Conservation (phyloP, 116 monocot genomes). For the Phalaenopsis hybrid region DNA sequence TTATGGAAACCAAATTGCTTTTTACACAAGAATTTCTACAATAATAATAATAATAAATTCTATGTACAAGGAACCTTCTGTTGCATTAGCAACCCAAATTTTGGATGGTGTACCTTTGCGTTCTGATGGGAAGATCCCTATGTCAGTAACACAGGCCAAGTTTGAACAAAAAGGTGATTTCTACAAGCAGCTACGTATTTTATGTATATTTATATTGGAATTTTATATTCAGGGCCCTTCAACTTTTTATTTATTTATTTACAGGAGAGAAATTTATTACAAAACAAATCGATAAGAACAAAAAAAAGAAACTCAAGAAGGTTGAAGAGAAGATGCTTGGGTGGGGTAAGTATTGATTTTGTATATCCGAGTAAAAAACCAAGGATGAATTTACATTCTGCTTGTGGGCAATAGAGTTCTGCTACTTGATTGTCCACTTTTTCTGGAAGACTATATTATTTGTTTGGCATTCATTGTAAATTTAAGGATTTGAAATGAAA, state of each 20-base stretch:
- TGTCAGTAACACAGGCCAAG: constrained; percentile 79
- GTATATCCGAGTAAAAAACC: neutral
- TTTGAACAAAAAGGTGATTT: constrained; percentile 93
- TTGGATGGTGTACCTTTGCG: constrained; percentile 85
- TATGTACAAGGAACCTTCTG: constrained; percentile 78
- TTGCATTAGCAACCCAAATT: constrained; percentile 80
- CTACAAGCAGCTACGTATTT: neutral
- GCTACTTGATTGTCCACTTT: neutral
- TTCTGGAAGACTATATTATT: neutral
- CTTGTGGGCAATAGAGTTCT: neutral
- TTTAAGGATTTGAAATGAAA: too few species aligned
- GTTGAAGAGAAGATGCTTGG: constrained; percentile 98
- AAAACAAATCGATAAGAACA: constrained; percentile 75
- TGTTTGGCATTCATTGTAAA: neutral
- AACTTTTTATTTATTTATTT: neutral
- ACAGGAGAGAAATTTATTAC: constrained; percentile 84
- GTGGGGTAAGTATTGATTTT: constrained; percentile 60
- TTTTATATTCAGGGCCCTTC: neutral
- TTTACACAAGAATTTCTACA: neutral
- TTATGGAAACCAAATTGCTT: neutral
- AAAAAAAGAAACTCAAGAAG: constrained; percentile 82
- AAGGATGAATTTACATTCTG: neutral
- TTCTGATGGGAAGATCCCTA: constrained; percentile 51
- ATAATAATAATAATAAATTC: neutral
- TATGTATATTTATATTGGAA: neutral